These are phyloP conservation scores for Micromonas commoda DNA, from an alignment of 139 green algal species.

Conservation along the genomic window DNA sequence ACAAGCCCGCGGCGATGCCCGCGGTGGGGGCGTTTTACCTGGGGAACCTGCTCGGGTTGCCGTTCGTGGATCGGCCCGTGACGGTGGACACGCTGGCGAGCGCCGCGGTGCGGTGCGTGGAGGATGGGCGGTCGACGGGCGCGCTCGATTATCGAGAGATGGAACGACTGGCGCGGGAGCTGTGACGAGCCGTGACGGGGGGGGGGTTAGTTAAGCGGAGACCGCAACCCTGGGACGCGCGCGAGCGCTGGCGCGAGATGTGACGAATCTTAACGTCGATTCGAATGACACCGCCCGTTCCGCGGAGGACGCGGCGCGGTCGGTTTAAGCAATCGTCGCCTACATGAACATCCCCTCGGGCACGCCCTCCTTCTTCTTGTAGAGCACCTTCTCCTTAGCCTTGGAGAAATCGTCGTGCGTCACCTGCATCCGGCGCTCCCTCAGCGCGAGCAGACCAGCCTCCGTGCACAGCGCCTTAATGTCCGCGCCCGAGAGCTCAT, in stretches of 20 bases:
- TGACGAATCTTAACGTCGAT: no score
- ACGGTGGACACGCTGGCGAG: background rate
- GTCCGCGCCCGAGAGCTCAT: conserved; percentile 94
- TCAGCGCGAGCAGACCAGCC: conserved; percentile 90
- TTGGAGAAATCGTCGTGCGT: conserved; percentile 55
- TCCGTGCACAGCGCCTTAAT: conserved; percentile 99
- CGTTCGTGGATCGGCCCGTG: conserved; percentile 2
- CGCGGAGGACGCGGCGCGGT: background rate
- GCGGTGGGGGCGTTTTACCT: conserved; percentile 14
- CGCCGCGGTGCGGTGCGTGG: background rate
- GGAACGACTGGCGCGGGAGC: background rate
- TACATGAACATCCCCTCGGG: conserved; percentile 97
- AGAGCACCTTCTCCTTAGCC: conserved; percentile 93
- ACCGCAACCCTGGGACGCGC: no score
- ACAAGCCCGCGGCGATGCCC: background rate
- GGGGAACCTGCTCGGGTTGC: background rate
- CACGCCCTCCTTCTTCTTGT: conserved; percentile 98
- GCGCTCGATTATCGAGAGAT: background rate
- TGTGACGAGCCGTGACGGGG: background rate
- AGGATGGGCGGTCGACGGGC: background rate
- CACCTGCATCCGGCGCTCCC: conserved; percentile 87
- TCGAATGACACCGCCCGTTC: background rate
- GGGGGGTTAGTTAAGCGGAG: no score
- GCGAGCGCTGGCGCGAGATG: no score
- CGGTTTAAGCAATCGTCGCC: conserved; percentile 11